phyloP scores from a whole-genome alignment of 306 rosid genomes.

The Glycine latifolia region DNA sequence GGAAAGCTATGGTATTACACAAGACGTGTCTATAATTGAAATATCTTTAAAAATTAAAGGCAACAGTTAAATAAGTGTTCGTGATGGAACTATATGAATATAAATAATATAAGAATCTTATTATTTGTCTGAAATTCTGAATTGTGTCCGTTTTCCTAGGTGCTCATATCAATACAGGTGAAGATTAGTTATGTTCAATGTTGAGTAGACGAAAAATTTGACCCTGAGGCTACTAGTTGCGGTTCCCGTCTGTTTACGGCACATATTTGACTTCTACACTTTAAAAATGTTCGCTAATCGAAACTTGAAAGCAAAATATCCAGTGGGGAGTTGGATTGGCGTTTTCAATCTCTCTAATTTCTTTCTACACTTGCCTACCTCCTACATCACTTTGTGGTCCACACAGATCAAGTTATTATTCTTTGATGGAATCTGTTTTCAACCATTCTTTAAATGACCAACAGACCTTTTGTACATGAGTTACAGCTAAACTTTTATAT shows the following conservation, averaged over 20 bases:
- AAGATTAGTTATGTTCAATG: not conserved
- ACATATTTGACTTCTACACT: slow-evolving; percentile 33
- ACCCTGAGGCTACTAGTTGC: slow-evolving; percentile 19
- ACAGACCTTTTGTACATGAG: not conserved
- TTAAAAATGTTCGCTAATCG: not conserved
- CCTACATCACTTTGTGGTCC: slow-evolving; percentile 32
- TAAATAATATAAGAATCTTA: not conserved
- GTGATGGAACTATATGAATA: not conserved
- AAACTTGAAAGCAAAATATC: slow-evolving; percentile 26
- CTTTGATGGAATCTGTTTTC: not conserved
- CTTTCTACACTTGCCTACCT: slow-evolving; percentile 1
- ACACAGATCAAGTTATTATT: slow-evolving; percentile 2
- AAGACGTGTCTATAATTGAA: not conserved
- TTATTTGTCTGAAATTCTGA: not conserved
- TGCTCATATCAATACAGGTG: slow-evolving; percentile 3
- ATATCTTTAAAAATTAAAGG: not conserved
- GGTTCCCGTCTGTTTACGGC: slow-evolving; percentile 21
- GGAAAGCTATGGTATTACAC: not conserved
- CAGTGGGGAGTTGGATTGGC: slow-evolving; percentile 35
- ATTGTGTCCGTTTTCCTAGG: not conserved
- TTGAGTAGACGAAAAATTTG: slow-evolving; percentile 39
- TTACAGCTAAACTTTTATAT: not conserved
- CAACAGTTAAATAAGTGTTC: too few species aligned
- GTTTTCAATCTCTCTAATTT: slow-evolving; percentile 8
- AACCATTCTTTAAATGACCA: not conserved